Evolutionary conservation across 352 stramenopile species (phyloP).

Genomic region (Globisporangium nodosum): DNA sequence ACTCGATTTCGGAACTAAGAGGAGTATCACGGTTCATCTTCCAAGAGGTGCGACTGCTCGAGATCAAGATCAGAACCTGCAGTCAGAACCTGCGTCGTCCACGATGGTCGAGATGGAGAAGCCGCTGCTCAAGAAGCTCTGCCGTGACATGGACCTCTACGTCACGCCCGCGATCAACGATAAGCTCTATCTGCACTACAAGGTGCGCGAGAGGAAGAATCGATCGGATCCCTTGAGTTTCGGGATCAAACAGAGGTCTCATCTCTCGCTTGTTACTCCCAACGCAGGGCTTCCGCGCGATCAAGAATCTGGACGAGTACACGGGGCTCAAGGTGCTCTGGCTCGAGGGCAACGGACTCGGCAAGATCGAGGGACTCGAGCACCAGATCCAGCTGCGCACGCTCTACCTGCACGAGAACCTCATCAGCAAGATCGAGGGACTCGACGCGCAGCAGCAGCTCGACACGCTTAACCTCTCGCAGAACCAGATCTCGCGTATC

Average conservation of each 20-base stretch:
- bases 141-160: constrained; percentile 89
- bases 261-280: not conserved
- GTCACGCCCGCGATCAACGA: constrained; percentile 92
- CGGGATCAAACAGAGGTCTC: not conserved
- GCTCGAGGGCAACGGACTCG: constrained; percentile 92
- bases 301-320: constrained; percentile 95
- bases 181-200: constrained; percentile 96
- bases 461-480: constrained; percentile 77
- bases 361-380: constrained; percentile 87
- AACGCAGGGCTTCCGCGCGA: constrained; percentile 77
- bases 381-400: constrained; percentile 83
- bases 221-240: not conserved
- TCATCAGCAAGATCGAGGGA: constrained; percentile 91
- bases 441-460: constrained; percentile 49
- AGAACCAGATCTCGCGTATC: constrained; percentile 77
- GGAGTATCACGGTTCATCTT: not conserved
- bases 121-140: constrained; percentile 82
- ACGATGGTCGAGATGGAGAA: constrained; percentile 88
- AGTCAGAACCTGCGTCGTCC: not conserved
- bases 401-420: constrained; percentile 94
- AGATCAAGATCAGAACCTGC: not conserved
- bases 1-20: not conserved
- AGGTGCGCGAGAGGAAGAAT: constrained; percentile 23
- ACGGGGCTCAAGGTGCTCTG: constrained; percentile 91
- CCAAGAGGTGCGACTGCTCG: not conserved